Evolutionary conservation across 352 stramenopile species (phyloP).

Genomic region (Globisporangium lucens): DNA sequence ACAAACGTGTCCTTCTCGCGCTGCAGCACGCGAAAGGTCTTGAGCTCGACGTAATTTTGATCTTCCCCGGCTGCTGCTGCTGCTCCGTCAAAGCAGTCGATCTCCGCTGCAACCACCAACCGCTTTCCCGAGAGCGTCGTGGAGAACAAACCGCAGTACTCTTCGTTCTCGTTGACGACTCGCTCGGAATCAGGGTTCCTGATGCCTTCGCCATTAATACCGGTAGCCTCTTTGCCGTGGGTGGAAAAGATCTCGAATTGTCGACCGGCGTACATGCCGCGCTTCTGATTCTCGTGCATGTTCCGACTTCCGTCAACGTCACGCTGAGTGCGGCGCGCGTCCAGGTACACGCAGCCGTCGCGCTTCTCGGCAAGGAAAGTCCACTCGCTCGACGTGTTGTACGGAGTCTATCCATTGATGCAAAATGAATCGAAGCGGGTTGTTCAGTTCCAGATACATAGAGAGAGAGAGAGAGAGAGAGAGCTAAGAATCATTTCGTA

Average conservation of each 20-base stretch:
- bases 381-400: slow-evolving; percentile 77
- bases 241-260: slow-evolving; percentile 69
- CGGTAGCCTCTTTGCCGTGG: background rate
- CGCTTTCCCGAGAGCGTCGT: slow-evolving; percentile 47
- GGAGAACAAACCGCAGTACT: slow-evolving; percentile 72
- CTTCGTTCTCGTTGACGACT: slow-evolving; percentile 53
- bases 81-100: slow-evolving; percentile 51
- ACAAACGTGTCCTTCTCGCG: slow-evolving; percentile 63
- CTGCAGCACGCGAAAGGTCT: slow-evolving; percentile 58
- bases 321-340: slow-evolving; percentile 47
- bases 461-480: background rate
- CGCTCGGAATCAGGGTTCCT: slow-evolving; percentile 13
- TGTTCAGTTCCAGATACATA: background rate
- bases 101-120: slow-evolving; percentile 58
- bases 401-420: slow-evolving; percentile 46
- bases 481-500: slow-evolving; percentile 20
- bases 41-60: slow-evolving; percentile 61
- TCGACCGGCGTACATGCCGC: slow-evolving; percentile 63
- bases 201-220: background rate
- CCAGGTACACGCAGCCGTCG: slow-evolving; percentile 56
- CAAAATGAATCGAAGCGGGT: background rate
- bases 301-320: slow-evolving; percentile 43
- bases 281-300: slow-evolving; percentile 45
- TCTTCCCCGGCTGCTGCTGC: background rate
- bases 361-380: slow-evolving; percentile 53